A percentile compares a stretch with the other conserved stretches of the same genome.
phyloP scores from a whole-genome alignment of 345 rosid genomes.

The Nephelium lappaceum region DNA sequence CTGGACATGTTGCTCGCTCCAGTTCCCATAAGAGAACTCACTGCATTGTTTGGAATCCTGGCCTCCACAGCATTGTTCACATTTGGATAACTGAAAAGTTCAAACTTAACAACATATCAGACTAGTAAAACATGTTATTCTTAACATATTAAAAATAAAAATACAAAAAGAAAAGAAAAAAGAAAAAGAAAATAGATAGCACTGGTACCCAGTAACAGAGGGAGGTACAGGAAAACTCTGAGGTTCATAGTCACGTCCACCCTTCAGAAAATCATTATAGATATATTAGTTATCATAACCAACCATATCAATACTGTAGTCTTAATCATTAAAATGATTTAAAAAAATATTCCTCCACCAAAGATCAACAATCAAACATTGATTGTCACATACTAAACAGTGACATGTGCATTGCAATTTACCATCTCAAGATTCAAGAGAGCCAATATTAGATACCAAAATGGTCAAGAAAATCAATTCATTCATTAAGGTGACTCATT shows the following conservation, averaged over 20 bases:
- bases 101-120: not conserved
- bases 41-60: constrained; percentile 33
- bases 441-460: not conserved
- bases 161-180: not conserved
- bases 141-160: not conserved
- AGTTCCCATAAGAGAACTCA: constrained; percentile 27
- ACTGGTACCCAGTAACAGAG: constrained; percentile 36
- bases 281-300: constrained; percentile 5
- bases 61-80: constrained; percentile 36
- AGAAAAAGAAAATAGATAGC: not conserved
- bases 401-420: not conserved
- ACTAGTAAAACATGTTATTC: not conserved
- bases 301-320: not conserved
- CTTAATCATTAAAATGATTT: not conserved
- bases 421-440: not conserved
- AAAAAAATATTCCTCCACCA: not conserved
- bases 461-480: not conserved
- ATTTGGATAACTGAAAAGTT: constrained; percentile 35
- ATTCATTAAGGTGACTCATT: not conserved
- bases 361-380: not conserved
- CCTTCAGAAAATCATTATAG: constrained; percentile 40
- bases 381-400: not conserved
- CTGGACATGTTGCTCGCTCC: constrained; percentile 34
- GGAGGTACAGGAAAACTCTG: constrained; percentile 45
- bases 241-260: constrained; percentile 43